Evolutionary conservation across 345 rosid species (phyloP), one percentile per base, ranked within the genome.

Genomic region (Dipteronia sinensis): DNA sequence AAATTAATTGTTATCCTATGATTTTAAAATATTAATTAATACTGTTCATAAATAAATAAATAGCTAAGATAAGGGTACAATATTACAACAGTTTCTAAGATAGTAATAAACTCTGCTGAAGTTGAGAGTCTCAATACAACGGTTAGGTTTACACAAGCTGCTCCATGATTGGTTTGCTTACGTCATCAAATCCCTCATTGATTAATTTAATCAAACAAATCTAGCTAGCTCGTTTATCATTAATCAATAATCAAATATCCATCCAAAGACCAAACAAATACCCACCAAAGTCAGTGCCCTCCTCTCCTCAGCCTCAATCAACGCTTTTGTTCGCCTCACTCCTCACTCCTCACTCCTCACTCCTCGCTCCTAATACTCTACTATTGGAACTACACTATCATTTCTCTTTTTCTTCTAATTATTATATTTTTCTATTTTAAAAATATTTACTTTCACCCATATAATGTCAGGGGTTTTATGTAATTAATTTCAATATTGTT

Each of bases 221-320:
- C 17, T 34, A 34, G 6, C 38, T 34, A 4, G 6, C 38, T 4
- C 38, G 55, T 49, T 49, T 62, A 22, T 10, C 38, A 4, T 22
- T 55, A 34, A 56, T 34, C n/a, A 5, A 42, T 44, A 0, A 27
- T 23, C 56, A 20, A 59, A n/a, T 22, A 59, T 59, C 64, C 4
- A 20, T 20, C 27, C 10, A 19, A 20, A 31, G 40, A 20, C 27
- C 10, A 19, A 20, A 31, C 56, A 20, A 56, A 56, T 56, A n/a
- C 23, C 62, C 78, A 51, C 71, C 64, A 80, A 78, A 74, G n/a
- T 80, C 83, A 83, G 83, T 62, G 82, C 82, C 82, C 46, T 49
- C 16, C 2, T 49, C 55, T 3, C 19, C 55, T 47, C 31, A 29
- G 1, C 3, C 31, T 2, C 1, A 29, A 29, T 2, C 31, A 29